phyloP scores from a whole-genome alignment of 345 rosid genomes.

The Anacardium occidentale region DNA sequence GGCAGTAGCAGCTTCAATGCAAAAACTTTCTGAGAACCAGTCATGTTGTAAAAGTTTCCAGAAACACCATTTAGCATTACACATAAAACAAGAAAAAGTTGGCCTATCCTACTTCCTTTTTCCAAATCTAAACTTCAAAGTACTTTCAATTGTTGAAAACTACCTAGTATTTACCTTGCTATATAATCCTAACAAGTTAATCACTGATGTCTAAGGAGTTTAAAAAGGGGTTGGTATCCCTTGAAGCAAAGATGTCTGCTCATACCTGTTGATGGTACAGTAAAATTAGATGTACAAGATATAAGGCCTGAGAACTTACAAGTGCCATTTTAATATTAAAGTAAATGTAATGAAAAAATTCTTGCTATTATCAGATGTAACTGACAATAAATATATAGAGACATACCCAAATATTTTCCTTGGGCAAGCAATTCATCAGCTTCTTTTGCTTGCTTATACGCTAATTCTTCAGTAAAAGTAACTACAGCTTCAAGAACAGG shows the following conservation, averaged over 20 bases:
- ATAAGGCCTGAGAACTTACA: no score
- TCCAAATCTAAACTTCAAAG: background rate
- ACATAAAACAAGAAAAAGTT: background rate
- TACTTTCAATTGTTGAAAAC: background rate
- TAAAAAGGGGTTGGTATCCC: background rate
- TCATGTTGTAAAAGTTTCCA: background rate
- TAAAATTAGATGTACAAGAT: background rate
- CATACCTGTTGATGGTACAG: background rate
- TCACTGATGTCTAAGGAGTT: background rate
- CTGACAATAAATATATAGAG: background rate
- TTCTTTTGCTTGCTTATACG: constrained; percentile 77
- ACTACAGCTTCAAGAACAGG: constrained; percentile 74
- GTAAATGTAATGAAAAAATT: background rate
- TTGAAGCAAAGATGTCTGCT: background rate
- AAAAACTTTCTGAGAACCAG: background rate
- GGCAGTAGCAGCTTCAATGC: background rate
- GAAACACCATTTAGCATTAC: background rate
- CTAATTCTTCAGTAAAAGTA: constrained; percentile 73
- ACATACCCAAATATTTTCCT: constrained; percentile 75
- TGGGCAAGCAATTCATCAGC: constrained; percentile 72
- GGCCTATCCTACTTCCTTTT: background rate
- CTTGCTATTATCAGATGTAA: background rate
- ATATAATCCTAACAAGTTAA: background rate
- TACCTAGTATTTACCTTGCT: background rate
- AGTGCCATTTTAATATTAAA: background rate